Evolutionary conservation across 768 basidiomycete species (phyloP).

Genomic region (Cyathus striatus): DNA sequence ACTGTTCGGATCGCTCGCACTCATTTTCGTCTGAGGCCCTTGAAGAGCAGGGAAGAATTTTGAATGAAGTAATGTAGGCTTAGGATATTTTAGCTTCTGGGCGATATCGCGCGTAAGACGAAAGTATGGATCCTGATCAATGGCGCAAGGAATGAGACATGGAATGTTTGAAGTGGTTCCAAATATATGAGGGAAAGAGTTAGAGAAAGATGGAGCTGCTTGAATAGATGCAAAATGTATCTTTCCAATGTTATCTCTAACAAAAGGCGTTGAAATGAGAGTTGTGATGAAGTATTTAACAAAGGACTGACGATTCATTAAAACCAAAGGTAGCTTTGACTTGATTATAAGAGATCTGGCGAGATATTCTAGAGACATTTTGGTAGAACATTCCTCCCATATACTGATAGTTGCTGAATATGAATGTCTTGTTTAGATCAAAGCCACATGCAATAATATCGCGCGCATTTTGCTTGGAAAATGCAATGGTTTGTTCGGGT

Average conservation of each 20-base stretch:
- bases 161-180: slow-evolving; percentile 79
- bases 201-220: slow-evolving; percentile 94
- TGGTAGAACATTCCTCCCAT: slow-evolving; percentile 92
- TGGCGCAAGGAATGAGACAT: slow-evolving; percentile 94
- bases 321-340: slow-evolving; percentile 96
- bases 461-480: slow-evolving; percentile 81
- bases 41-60: slow-evolving; percentile 99
- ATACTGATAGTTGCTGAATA: slow-evolving; percentile 89
- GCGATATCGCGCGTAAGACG: slow-evolving; percentile 96
- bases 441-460: slow-evolving; percentile 98
- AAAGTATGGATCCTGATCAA: slow-evolving; percentile 98
- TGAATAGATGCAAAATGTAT: slow-evolving; percentile 95
- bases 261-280: neutral
- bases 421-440: slow-evolving; percentile 88
- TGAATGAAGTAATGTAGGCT: slow-evolving; percentile 87
- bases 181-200: slow-evolving; percentile 98
- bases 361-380: slow-evolving; percentile 89
- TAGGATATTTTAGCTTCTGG: slow-evolving; percentile 89
- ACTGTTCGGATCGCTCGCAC: slow-evolving; percentile 88
- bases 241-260: slow-evolving; percentile 98
- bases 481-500: slow-evolving; percentile 79
- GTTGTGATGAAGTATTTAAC: neutral
- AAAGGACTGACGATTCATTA: slow-evolving; percentile 78
- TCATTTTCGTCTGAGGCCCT: slow-evolving; percentile 99
- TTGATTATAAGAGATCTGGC: slow-evolving; percentile 90